Conservation (phyloP, 768 basidiomycete species). For the Tricholoma hemisulphureum region DNA sequence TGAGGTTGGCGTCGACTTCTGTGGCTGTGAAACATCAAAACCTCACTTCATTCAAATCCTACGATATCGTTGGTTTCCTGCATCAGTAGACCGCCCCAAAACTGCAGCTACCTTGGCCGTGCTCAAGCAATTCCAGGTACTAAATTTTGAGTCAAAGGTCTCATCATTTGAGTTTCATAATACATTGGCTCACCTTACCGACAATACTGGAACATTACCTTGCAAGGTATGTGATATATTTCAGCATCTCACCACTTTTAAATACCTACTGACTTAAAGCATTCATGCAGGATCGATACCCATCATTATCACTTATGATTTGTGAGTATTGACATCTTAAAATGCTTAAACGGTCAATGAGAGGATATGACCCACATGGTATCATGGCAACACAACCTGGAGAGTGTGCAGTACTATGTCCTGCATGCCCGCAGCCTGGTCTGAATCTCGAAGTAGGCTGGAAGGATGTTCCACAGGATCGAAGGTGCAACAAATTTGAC, state of each 20-base stretch:
- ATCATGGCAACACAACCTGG: constrained; percentile 12
- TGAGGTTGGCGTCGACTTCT: constrained; percentile 6
- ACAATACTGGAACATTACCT: constrained; percentile 9
- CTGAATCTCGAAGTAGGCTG: constrained; percentile 25
- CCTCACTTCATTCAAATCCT: constrained; percentile 11
- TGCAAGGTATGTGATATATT: not conserved
- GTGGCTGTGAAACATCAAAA: constrained; percentile 6
- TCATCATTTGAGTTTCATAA: constrained; percentile 13
- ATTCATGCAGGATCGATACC: constrained; percentile 21
- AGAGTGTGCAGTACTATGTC: constrained; percentile 23
- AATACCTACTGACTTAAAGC: constrained; percentile 9
- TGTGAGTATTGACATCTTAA: constrained; percentile 23
- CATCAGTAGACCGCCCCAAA: constrained; percentile 5
- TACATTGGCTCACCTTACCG: constrained; percentile 6
- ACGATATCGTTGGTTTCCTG: constrained; percentile 5
- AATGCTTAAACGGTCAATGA: constrained; percentile 24
- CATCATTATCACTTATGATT: constrained; percentile 17
- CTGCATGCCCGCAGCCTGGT: constrained; percentile 26
- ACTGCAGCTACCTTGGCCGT: constrained; percentile 10
- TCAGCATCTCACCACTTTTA: not conserved
- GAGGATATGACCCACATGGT: constrained; percentile 24
- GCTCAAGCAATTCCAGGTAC: constrained; percentile 8
- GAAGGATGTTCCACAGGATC: constrained; percentile 11
- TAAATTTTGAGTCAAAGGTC: constrained; percentile 11
- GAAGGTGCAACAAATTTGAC: not conserved